These are phyloP conservation scores for Populus nigra DNA, from an alignment of 345 rosid species.

Conservation along the genomic window DNA sequence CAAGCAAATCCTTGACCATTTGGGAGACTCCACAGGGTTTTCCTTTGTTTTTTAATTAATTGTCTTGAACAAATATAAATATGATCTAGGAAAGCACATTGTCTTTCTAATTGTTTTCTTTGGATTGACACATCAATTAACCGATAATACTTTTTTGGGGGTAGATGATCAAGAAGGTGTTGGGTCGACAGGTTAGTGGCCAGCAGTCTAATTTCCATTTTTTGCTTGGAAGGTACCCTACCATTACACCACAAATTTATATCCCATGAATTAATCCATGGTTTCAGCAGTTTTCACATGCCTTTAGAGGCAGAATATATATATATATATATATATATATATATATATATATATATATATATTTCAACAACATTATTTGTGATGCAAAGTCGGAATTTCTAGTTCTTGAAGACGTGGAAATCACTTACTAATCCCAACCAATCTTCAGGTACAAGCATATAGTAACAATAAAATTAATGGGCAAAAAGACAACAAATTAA, in stretches of 20 bases:
- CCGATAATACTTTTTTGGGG: neutral
- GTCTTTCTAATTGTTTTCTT: neutral
- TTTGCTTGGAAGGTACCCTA: neutral
- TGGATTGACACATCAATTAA: neutral
- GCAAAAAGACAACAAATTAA: no score
- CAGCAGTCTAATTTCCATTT: neutral
- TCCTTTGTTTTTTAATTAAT: neutral
- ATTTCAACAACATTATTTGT: neutral
- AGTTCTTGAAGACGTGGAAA: neutral
- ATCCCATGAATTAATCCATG: neutral
- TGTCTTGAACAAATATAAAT: no score
- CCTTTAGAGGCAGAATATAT: neutral
- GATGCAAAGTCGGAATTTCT: neutral
- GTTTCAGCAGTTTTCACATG: neutral
- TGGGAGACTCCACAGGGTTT: neutral
- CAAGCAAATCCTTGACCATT: neutral
- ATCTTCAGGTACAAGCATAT: neutral
- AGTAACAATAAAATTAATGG: neutral
- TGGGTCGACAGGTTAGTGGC: neutral
- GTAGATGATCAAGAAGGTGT: no score
- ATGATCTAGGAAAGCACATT: no score
- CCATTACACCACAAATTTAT: neutral
- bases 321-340: no score
- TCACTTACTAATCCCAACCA: neutral
- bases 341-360: no score